Percentiles rank a stretch among this genome's conserved stretches.
Evolutionary conservation across 1,284 basidiomycete genomes (phyloP).

Genomic region (Hortiboletus rubellus): DNA sequence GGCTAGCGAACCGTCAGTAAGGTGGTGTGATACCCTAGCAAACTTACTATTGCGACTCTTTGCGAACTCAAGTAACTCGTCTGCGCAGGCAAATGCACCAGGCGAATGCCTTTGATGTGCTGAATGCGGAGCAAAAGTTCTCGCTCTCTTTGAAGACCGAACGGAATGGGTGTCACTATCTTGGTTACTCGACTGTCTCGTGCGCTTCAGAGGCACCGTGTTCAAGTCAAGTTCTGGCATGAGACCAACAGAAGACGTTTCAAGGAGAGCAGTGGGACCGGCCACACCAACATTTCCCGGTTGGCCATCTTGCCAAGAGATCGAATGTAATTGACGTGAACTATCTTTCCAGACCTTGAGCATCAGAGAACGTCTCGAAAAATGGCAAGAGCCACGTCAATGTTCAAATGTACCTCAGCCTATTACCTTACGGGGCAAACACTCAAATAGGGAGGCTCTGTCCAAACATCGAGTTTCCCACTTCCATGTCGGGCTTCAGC

Average conservation of each 20-base stretch:
- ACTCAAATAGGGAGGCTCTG: constrained; percentile 3
- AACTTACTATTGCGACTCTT: constrained; percentile 28
- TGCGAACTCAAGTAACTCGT: constrained; percentile 20
- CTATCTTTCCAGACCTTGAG: constrained; percentile 55
- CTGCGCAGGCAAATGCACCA: constrained; percentile 3
- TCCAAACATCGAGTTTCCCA: background rate
- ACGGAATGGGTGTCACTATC: constrained; percentile 3
- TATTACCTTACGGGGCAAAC: background rate
- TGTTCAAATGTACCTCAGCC: background rate
- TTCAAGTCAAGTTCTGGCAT: constrained; percentile 19
- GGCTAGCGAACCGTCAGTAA: constrained; percentile 13
- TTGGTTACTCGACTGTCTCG: constrained; percentile 13
- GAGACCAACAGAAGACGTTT: constrained; percentile 32
- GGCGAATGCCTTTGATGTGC: background rate
- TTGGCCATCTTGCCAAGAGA: constrained; percentile 13
- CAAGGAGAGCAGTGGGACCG: constrained; percentile 32
- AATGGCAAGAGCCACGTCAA: background rate
- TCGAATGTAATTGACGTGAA: constrained; percentile 30
- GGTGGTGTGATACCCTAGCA: background rate
- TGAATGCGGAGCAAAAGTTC: background rate
- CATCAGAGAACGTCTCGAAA: constrained; percentile 37
- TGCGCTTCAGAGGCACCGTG: constrained; percentile 16
- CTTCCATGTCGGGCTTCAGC: constrained; percentile 16
- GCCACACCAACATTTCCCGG: constrained; percentile 35
- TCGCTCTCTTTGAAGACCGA: constrained; percentile 18